Evolutionary conservation across 2,329 filamentous ascomycete species (phyloP), one percentile per base, ranked within the genome.

Genomic region (Berkeleyomyces basicola): DNA sequence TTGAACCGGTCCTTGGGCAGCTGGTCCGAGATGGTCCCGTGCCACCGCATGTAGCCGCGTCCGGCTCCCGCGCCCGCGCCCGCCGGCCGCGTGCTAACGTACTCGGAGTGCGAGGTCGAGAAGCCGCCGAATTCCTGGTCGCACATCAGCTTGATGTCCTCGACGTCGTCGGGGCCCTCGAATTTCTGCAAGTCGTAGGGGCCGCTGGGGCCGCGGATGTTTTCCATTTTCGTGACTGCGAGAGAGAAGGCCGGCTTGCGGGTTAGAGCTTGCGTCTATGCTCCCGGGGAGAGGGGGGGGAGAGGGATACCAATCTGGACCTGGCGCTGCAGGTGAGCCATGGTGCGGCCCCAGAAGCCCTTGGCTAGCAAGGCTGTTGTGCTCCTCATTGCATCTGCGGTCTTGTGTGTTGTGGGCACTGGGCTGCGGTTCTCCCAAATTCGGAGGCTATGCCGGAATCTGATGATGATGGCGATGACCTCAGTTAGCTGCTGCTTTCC

Each of bases 111-210:
- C 49, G 84, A 86, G 16, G 81, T 82, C 42, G 91, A 96, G 75
- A 83, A 91, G 64, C 92, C 93, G 66, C 92, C 92, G 33, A 95
- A 89, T 69, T 92, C 86, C 63, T 79, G 78, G 72, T 99, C 92
- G 67, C 85, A 88, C 84, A 97, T 93, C 67, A 87, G 77, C 72
- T 95, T 93, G 72, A 79, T 82, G 66, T 76, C 74, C 43, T 73
- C 67, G 44, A 82, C 69, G 3, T 76, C 75, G 31, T 76, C 74
- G 49, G 75, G 70, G 16, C 70, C 68, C 68, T 79, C 75, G 74
- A 92, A 92, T 67, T 77, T 75, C 69, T 85, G 80, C 42, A 93
- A 78, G 5, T 79, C 76, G 64, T 81, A 82, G 1, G 87, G 84
- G 33, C 80, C 81, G 1, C 77, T 78, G 33, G 87, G 82, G 36